Evolutionary conservation across 1,284 basidiomycete genomes (phyloP), one percentile per base, ranked within the genome.

Genomic region (Binderoboletus segoi): DNA sequence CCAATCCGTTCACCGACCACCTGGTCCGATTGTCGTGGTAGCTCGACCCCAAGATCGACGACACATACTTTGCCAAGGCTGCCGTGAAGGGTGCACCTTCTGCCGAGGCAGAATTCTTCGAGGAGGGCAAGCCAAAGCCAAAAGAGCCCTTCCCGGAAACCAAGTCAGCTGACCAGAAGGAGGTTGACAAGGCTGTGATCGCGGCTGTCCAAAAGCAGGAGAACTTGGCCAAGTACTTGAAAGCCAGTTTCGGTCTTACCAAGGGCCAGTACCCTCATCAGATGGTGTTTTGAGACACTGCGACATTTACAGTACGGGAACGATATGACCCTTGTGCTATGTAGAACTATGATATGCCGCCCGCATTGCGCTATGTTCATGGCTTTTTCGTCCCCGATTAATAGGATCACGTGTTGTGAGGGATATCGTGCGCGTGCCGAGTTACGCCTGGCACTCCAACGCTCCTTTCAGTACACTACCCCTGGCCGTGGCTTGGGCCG

Each of bases 31-130:
- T 41, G 35, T 49, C 61, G 24, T 8, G 50, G 44, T 47, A 93
- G 91, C 75, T 94, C 66, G 88, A 93, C 70, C 86, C 91, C 67
- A 94, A 96, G 80, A 81, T 98, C 80, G 90, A 91, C 79, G 97
- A 99, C 76, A 79, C 92, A 48, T 98, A 98, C 84, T 99, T 99
- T 76, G 79, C 89, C 75, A 98, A 97, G 82, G 75, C 86, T 66
- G 77, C 84, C 66, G 75, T 79, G 67, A 90, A 91, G 76, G 81
- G 81, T 59, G 78, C 86, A 61, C 72, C 78, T 61, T 90, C 92
- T 61, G 94, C 95, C 68, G 95, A 98, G 82, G 91, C 90, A 70
- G 94, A 97, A 75, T 96, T 97, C 82, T 99, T 98, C 77, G 87
- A 89, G 69, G 93, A 93, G 69, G 95, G 92, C 71, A 92, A 95